These are phyloP conservation scores for Claviceps sp. DNA, from an alignment of 2,329 filamentous ascomycete genomes.

Conservation along the genomic window DNA sequence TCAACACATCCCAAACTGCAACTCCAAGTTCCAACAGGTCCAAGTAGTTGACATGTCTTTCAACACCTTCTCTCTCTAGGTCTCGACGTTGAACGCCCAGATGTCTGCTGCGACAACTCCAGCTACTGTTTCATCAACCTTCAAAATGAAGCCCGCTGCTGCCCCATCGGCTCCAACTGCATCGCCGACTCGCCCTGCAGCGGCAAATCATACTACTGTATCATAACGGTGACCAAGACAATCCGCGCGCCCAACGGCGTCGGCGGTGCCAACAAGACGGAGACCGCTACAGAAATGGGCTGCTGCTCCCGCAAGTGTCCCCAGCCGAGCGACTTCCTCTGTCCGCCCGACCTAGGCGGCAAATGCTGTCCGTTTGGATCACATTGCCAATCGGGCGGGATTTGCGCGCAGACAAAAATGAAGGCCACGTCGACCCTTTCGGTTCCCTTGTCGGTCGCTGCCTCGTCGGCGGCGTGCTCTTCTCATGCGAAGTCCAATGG, in stretches of 20 bases:
- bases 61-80: slow-evolving; percentile 16
- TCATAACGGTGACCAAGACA: slow-evolving; percentile 16
- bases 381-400: slow-evolving; percentile 24
- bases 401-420: slow-evolving; percentile 21
- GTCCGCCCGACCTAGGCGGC: slow-evolving; percentile 28
- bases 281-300: slow-evolving; percentile 11
- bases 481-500: slow-evolving; percentile 3
- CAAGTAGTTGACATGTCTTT: not conserved
- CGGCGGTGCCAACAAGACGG: slow-evolving; percentile 9
- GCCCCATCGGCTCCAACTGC: slow-evolving; percentile 29
- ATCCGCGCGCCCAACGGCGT: slow-evolving; percentile 10
- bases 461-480: slow-evolving; percentile 13
- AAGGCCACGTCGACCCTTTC: slow-evolving; percentile 9
- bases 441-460: not conserved
- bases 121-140: slow-evolving; percentile 32
- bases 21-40: not conserved
- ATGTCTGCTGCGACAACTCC: slow-evolving; percentile 29
- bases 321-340: slow-evolving; percentile 29
- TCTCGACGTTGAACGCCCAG: slow-evolving; percentile 25
- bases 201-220: slow-evolving; percentile 21
- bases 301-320: slow-evolving; percentile 30
- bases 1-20: no score
- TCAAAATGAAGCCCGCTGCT: slow-evolving; percentile 23
- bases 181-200: slow-evolving; percentile 21
- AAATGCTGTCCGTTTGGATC: slow-evolving; percentile 35